phyloP scores from a whole-genome alignment of 192 early-diverging fungal genomes.

The Coemansia sp. region DNA sequence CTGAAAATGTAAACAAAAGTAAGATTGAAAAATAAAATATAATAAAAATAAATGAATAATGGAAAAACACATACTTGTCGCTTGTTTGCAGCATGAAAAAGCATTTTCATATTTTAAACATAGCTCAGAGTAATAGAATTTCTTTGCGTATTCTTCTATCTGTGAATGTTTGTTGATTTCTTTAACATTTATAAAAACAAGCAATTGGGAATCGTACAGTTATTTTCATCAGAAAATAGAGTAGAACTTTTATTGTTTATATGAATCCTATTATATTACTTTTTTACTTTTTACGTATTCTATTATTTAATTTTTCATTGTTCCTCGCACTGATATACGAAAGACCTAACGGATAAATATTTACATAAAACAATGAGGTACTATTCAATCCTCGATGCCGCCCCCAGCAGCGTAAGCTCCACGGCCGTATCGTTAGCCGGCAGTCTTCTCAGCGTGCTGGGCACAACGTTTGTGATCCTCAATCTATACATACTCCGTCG shows the following conservation, averaged over 20 bases:
- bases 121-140: no score
- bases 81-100: background rate
- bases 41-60: background rate
- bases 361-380: constrained; percentile 24
- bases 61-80: background rate
- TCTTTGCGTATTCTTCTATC: no score
- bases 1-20: background rate
- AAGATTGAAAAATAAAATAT: background rate
- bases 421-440: constrained; percentile 21
- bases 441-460: constrained; percentile 28
- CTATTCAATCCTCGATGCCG: constrained; percentile 37
- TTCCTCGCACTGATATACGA: background rate
- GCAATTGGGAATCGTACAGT: no score
- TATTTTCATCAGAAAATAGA: background rate
- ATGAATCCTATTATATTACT: background rate
- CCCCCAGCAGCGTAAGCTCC: constrained; percentile 49
- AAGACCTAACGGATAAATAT: no score
- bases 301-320: constrained; percentile 1
- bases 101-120: no score
- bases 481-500: constrained; percentile 13
- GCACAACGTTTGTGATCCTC: constrained; percentile 18
- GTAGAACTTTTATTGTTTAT: background rate
- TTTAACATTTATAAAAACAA: no score
- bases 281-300: background rate
- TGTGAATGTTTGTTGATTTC: no score